These are phyloP conservation scores for Acer saccharum DNA, from an alignment of 345 rosid species.

Conservation along the genomic window DNA sequence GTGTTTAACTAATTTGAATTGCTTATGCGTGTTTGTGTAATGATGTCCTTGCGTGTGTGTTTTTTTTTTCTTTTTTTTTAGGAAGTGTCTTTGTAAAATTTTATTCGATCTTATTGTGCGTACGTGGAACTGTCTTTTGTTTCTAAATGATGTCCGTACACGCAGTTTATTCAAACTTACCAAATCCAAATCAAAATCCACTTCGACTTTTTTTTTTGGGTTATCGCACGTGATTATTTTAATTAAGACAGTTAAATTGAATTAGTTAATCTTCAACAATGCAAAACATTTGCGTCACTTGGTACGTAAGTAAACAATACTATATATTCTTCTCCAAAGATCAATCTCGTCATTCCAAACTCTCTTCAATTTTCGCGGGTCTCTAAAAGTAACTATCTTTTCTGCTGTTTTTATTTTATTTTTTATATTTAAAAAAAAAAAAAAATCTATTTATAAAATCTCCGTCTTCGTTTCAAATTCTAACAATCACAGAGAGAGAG, in stretches of 20 bases:
- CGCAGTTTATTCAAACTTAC: background rate
- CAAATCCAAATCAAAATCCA: background rate
- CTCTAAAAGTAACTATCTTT: background rate
- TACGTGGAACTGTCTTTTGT: no score
- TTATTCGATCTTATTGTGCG: no score
- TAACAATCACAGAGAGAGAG: background rate
- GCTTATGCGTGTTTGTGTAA: no score
- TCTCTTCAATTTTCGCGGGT: constrained; percentile 20
- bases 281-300: background rate
- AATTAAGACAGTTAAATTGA: background rate
- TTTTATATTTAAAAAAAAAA: no score
- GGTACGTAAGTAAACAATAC: background rate
- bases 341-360: background rate
- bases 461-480: background rate
- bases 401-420: background rate
- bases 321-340: background rate
- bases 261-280: background rate
- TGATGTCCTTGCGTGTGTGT: no score
- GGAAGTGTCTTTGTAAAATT: no score
- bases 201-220: background rate
- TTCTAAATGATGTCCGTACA: background rate
- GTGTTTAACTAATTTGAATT: no score
- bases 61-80: no score
- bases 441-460: background rate
- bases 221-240: background rate